phyloP scores from a whole-genome alignment of 2,329 filamentous ascomycete genomes.

The Neonectria ditissima region DNA sequence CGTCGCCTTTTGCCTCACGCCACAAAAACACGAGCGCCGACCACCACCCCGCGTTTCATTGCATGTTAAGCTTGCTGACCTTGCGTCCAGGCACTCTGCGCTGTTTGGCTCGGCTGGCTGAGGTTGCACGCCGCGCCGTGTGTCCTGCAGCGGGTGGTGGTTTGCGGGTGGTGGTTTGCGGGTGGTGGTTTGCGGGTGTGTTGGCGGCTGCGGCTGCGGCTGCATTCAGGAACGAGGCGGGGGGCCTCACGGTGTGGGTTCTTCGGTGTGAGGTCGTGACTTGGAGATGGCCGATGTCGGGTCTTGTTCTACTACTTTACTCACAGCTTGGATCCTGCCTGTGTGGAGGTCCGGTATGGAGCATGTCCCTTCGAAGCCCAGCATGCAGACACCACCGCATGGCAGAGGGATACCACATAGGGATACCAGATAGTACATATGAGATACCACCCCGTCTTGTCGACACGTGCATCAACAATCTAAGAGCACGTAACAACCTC shows the following conservation, averaged over 20 bases:
- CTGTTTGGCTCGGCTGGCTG: not conserved
- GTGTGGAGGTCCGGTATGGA: too few species aligned
- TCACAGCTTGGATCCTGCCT: not conserved
- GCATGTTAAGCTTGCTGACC: not conserved
- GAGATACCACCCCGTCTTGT: not conserved
- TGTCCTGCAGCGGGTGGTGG: not conserved
- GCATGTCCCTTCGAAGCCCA: too few species aligned
- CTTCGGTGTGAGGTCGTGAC: not conserved
- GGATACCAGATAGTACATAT: not conserved
- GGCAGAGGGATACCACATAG: too few species aligned
- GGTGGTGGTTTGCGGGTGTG: not conserved
- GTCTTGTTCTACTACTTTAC: not conserved
- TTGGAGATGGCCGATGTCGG: not conserved
- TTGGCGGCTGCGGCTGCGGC: not conserved
- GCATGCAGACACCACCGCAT: not conserved
- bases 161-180: too few species aligned
- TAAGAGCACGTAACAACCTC: not conserved
- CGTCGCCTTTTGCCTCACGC: not conserved
- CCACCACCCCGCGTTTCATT: slow-evolving; percentile 9
- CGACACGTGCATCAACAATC: not conserved
- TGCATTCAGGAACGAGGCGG: not conserved
- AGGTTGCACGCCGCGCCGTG: not conserved
- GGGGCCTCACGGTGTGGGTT: not conserved
- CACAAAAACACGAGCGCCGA: not conserved
- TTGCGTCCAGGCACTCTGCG: slow-evolving; percentile 3